Conservation (phyloP, 371 early-diverging fungal genomes). For the Mortierella sp. region DNA sequence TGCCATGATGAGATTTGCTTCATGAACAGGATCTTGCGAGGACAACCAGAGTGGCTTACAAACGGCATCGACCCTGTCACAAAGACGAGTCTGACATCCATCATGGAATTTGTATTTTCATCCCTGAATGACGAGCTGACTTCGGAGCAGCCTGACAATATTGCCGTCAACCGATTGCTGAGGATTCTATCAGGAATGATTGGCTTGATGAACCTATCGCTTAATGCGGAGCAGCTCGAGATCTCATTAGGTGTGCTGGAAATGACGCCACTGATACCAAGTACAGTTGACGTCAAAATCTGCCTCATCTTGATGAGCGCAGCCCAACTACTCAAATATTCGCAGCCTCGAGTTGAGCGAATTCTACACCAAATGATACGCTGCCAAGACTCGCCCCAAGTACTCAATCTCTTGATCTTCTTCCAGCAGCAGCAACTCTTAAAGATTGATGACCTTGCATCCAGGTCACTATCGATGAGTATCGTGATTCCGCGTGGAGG, state of each 20-base stretch:
- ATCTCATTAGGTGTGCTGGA: slow-evolving; percentile 45
- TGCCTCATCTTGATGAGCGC: slow-evolving; percentile 50
- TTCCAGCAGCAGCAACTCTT: slow-evolving; percentile 40
- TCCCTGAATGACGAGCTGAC: slow-evolving; percentile 51
- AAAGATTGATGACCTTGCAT: slow-evolving; percentile 46
- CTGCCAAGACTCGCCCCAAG: slow-evolving; percentile 39
- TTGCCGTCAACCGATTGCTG: slow-evolving; percentile 34
- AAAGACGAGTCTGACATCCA: slow-evolving; percentile 36
- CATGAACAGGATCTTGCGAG: slow-evolving; percentile 52
- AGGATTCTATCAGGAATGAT: slow-evolving; percentile 53
- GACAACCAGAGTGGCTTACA: slow-evolving; percentile 55
- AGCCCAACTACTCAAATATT: slow-evolving; percentile 38
- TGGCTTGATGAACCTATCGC: slow-evolving; percentile 38
- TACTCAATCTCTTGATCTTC: slow-evolving; percentile 35
- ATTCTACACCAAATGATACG: slow-evolving; percentile 30
- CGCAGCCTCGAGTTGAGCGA: slow-evolving; percentile 22
- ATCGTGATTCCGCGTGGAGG: slow-evolving; percentile 46
- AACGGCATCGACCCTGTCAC: slow-evolving; percentile 38
- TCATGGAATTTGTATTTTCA: slow-evolving; percentile 54
- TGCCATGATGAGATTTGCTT: slow-evolving; percentile 53
- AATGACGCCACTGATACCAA: slow-evolving; percentile 32
- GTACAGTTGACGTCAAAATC: slow-evolving; percentile 47
- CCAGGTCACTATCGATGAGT: slow-evolving; percentile 43
- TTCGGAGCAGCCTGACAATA: slow-evolving; percentile 28
- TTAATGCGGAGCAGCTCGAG: slow-evolving; percentile 41